phyloP scores from a whole-genome alignment of 2,329 filamentous ascomycete species.

The Chrysoporthe austroafricana region DNA sequence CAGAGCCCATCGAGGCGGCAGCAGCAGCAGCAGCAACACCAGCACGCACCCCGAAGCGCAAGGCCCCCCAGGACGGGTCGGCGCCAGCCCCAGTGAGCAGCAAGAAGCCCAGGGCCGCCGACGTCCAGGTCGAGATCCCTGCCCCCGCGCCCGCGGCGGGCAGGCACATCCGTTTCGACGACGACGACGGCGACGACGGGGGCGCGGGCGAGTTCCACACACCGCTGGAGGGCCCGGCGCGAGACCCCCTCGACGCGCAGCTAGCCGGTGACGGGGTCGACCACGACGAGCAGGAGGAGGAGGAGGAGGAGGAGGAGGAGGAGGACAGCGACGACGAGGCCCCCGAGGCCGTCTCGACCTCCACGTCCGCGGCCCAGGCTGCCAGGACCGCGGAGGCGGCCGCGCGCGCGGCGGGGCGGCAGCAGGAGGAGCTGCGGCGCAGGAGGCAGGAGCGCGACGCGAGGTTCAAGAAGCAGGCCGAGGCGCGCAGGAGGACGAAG shows the following conservation, averaged over 20 bases:
- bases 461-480: constrained; percentile 59
- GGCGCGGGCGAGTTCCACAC: constrained; percentile 37
- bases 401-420: constrained; percentile 54
- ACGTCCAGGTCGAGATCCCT: constrained; percentile 30
- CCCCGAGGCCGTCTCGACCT: constrained; percentile 62
- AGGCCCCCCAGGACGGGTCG: constrained; percentile 11
- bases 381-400: constrained; percentile 51
- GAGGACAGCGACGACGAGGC: constrained; percentile 58
- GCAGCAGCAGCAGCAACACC: constrained; percentile 11
- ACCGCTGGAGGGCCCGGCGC: constrained; percentile 35
- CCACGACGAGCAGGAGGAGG: constrained; percentile 29
- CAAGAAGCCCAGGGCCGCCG: constrained; percentile 31
- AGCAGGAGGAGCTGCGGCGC: constrained; percentile 54
- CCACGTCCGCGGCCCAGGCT: constrained; percentile 47
- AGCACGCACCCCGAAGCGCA: constrained; percentile 24
- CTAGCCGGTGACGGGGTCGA: constrained; percentile 26
- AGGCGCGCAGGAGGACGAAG: constrained; percentile 47
- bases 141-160: constrained; percentile 28
- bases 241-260: constrained; percentile 32
- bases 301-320: constrained; percentile 40
- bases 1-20: neutral
- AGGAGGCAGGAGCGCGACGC: constrained; percentile 60
- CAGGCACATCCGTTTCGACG: constrained; percentile 38
- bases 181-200: constrained; percentile 31
- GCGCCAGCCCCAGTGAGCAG: neutral